Base-by-base conservation (phyloP, 2,329 filamentous ascomycete species). In the Cercospora sp. region DNA sequence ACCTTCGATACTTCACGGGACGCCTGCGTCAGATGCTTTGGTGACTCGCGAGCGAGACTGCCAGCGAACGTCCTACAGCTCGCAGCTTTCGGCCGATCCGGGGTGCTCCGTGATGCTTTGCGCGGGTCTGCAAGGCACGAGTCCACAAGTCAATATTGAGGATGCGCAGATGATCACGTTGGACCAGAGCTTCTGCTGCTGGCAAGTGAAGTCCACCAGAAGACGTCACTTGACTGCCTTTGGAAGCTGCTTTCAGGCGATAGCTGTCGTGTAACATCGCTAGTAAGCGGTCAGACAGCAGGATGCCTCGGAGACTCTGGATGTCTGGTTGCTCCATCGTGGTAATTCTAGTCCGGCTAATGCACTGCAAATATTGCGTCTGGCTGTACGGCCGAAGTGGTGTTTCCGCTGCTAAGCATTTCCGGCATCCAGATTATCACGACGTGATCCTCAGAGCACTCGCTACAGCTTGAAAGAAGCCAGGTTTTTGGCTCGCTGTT, bases 211-310 rank as follows among this genome's bases (percentile, higher is more conserved):
- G 48, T 55, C 23, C 48, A 55, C 6, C 13, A 30, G 16, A 55
- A 18, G 20, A 48, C 45, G 45, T 48, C 18, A 48, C 45, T 48
- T 48, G 45, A 48, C 45, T 48, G 45, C 45, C n/a, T 10, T 23
- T 8, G 12, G 48, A 55, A 55, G 48, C 48, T 30, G 48, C 12
- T 7, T 30, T n/a, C 48, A 26, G n/a, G 48, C 23, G 6, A 23
- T n/a, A 51, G 48, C 48, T 55, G 48, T 55, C 48, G 48, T 55
- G 48, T 55, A 55, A 28, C 48, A 55, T 55, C 48, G 48, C 23
- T n/a, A 28, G 36, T 9, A 55, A 16, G 48, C 48, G 23, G 48
- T 55, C 48, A 55, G 48, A 55, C 23, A 10, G 48, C 12, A 28
- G 48, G 23, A 8, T 16, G 48, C 48, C 23, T 28, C 48, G 12